Evolutionary conservation across 164 flowering plant species (phyloP).

Genomic region (Saururus chinensis): DNA sequence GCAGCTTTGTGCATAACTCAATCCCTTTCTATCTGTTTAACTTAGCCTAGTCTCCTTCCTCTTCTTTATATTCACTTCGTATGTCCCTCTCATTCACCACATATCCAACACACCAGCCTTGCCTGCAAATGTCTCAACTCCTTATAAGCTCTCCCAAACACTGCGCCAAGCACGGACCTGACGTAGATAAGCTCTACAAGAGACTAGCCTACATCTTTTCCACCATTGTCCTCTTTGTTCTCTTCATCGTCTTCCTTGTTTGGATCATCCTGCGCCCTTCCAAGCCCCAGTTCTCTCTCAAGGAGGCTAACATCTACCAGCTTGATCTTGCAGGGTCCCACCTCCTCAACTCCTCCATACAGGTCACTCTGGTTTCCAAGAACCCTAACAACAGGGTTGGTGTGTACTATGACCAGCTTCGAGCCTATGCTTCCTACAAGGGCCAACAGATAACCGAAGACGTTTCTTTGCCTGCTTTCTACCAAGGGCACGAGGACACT

Average conservation of each 20-base stretch:
- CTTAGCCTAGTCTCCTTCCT: background rate
- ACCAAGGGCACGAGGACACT: conserved; percentile 24
- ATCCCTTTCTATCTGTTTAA: background rate
- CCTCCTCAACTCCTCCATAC: conserved; percentile 25
- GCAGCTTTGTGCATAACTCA: conserved; percentile 1
- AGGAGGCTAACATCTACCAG: conserved; percentile 19
- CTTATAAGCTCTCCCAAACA: conserved; percentile 17
- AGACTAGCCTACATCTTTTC: conserved; percentile 14
- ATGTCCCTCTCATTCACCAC: background rate
- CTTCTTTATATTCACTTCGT: background rate
- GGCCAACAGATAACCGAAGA: conserved; percentile 19
- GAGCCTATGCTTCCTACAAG: conserved; percentile 20
- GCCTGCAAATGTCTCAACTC: conserved; percentile 17
- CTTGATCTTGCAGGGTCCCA: conserved; percentile 17
- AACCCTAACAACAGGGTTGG: conserved; percentile 24
- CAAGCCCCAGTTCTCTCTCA: conserved; percentile 23
- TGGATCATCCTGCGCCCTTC: conserved; percentile 22
- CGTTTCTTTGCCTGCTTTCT: conserved; percentile 19
- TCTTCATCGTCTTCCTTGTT: conserved; percentile 12
- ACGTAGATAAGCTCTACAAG: conserved; percentile 16
- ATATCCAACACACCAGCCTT: background rate
- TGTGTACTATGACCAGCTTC: conserved; percentile 21
- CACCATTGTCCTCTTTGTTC: conserved; percentile 8
- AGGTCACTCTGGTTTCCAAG: conserved; percentile 19
- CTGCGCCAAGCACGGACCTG: conserved; percentile 17